phyloP scores from a whole-genome alignment of 129 eudicot genomes.

The Escallonia herrerae region DNA sequence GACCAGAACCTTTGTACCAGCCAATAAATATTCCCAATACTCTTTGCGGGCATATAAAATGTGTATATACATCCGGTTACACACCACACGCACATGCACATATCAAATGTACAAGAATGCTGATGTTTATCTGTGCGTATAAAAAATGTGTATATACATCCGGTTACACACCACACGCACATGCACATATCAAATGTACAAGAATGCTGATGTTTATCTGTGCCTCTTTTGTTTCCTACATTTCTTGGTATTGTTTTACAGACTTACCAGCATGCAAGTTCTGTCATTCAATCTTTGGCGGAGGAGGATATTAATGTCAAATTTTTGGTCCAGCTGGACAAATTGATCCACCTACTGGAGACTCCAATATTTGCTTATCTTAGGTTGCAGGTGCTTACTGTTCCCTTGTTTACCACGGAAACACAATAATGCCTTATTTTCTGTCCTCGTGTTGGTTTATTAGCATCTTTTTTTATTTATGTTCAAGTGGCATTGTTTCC shows the following conservation, averaged over 20 bases:
- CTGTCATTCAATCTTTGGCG: slow-evolving; percentile 78
- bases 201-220: too few relatives aligned
- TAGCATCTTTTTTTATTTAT: background rate
- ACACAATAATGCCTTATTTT: background rate
- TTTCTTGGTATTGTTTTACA: slow-evolving; percentile 24
- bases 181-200: background rate
- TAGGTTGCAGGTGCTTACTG: slow-evolving; percentile 70
- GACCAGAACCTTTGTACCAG: background rate
- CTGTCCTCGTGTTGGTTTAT: background rate
- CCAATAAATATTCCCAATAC: background rate
- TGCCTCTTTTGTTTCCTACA: too few relatives aligned
- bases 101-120: too few relatives aligned
- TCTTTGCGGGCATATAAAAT: too few relatives aligned
- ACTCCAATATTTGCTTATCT: slow-evolving; percentile 93
- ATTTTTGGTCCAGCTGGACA: slow-evolving; percentile 86
- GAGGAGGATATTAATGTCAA: slow-evolving; percentile 94
- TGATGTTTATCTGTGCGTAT: too few relatives aligned
- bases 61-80: too few relatives aligned
- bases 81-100: too few relatives aligned
- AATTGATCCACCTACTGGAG: slow-evolving; percentile 80
- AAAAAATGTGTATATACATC: too few relatives aligned
- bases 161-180: too few relatives aligned
- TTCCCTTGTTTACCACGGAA: background rate
- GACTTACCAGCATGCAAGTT: slow-evolving; percentile 86
- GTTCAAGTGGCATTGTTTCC: background rate